Evolutionary conservation across 2,329 filamentous ascomycete species (phyloP).

Genomic region (Aureobasidium sp.): DNA sequence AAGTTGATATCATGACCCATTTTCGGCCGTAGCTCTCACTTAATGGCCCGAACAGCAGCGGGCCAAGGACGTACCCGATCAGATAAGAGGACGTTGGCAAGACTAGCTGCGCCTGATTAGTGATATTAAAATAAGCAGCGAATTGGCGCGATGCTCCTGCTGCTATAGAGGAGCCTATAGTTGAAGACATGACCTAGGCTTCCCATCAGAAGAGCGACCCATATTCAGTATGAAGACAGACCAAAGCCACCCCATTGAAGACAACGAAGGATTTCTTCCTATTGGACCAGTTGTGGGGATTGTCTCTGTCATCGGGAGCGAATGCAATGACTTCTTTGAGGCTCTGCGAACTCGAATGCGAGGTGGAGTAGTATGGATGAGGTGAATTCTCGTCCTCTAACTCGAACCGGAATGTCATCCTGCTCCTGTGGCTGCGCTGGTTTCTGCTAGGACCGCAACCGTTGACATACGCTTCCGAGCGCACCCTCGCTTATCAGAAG

Average conservation of each 20-base stretch:
- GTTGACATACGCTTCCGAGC: background rate
- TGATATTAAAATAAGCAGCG: slow-evolving; percentile 50
- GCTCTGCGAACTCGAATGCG: slow-evolving; percentile 1
- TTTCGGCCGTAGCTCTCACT: slow-evolving; percentile 41
- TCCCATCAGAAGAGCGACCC: slow-evolving; percentile 34
- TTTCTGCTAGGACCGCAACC: background rate
- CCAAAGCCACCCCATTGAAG: slow-evolving; percentile 29
- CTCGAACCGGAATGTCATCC: background rate
- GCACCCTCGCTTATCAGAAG: background rate
- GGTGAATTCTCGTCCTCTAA: background rate
- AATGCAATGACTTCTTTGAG: slow-evolving; percentile 32
- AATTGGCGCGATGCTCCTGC: slow-evolving; percentile 57
- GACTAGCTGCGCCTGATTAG: slow-evolving; percentile 37
- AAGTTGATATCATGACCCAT: slow-evolving; percentile 44
- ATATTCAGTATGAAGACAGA: background rate
- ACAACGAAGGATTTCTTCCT: slow-evolving; percentile 47
- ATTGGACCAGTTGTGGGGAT: slow-evolving; percentile 21
- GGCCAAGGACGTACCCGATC: slow-evolving; percentile 41
- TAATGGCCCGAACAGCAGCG: slow-evolving; percentile 39
- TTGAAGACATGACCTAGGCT: slow-evolving; percentile 59
- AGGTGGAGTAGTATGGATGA: background rate
- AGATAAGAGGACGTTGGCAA: slow-evolving; percentile 46
- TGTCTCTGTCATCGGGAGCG: slow-evolving; percentile 27
- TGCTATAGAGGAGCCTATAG: slow-evolving; percentile 58
- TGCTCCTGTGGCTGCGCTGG: slow-evolving; percentile 1